These are phyloP conservation scores for Pinus albicaulis DNA, from an alignment of 75 land plant species.

Conservation along the genomic window DNA sequence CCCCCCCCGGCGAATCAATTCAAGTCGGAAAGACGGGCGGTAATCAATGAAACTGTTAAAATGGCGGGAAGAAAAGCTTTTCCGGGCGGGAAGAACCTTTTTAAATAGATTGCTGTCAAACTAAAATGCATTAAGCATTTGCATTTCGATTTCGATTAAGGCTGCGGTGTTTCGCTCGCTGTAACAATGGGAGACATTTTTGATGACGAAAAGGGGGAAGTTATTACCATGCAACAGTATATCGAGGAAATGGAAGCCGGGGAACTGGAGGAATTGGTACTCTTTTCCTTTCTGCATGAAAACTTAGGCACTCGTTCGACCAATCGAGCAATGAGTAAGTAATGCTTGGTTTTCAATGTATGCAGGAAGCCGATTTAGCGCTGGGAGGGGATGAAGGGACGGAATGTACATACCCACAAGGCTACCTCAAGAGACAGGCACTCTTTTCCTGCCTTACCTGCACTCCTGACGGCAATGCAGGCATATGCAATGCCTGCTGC, in stretches of 20 bases:
- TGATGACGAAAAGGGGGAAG: constrained; percentile 52
- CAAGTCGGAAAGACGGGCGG: too few relatives aligned
- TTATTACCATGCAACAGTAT: constrained; percentile 59
- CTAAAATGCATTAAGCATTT: too few relatives aligned
- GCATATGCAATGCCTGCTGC: constrained; percentile 41
- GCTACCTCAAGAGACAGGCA: constrained; percentile 39
- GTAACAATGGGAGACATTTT: constrained; percentile 37
- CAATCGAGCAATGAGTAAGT: not conserved
- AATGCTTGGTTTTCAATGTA: not conserved
- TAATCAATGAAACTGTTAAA: too few relatives aligned
- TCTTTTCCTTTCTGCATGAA: not conserved
- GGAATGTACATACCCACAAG: constrained; percentile 42
- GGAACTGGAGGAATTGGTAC: constrained; percentile 65
- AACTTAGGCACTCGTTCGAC: not conserved
- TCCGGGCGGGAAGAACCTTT: too few relatives aligned
- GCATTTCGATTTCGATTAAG: too few relatives aligned
- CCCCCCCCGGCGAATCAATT: too few relatives aligned
- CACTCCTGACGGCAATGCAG: constrained; percentile 39
- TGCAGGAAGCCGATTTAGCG: constrained; percentile 40
- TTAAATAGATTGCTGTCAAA: too few relatives aligned
- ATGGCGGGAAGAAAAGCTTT: too few relatives aligned
- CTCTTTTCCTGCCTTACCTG: constrained; percentile 46
- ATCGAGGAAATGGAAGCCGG: constrained; percentile 63
- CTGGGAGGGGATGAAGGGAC: constrained; percentile 48
- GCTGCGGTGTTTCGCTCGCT: too few relatives aligned